Conservation (phyloP, 306 rosid genomes). For the Calophaca sinica region DNA sequence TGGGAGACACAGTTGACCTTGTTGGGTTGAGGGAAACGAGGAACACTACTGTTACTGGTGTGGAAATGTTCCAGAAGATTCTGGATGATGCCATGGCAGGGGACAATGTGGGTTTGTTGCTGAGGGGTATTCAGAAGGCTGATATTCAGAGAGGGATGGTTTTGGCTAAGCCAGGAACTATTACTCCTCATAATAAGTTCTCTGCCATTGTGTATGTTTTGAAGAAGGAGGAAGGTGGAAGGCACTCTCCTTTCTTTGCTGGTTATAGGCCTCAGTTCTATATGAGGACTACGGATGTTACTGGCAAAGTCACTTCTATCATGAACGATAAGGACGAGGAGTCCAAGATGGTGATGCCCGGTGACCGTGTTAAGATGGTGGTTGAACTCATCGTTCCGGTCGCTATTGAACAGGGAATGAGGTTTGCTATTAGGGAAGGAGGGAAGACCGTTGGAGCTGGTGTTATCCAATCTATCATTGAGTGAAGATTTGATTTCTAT, state of each 20-base stretch:
- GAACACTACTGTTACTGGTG: conserved; percentile 79
- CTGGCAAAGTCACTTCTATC: conserved; percentile 70
- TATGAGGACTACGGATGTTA: conserved; percentile 93
- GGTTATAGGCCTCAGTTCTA: conserved; percentile 92
- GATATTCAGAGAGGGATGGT: conserved; percentile 96
- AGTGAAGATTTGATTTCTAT: conserved; percentile 45
- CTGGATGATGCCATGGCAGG: conserved; percentile 91
- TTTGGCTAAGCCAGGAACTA: conserved; percentile 82
- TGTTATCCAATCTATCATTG: conserved; percentile 79
- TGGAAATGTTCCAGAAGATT: conserved; percentile 91
- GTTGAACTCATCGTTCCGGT: conserved; percentile 81
- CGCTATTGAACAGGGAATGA: conserved; percentile 91
- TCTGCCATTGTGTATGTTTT: conserved; percentile 79
- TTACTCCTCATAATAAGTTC: conserved; percentile 85
- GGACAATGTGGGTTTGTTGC: conserved; percentile 80
- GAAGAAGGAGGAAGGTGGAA: conserved; percentile 92
- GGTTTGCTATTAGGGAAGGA: conserved; percentile 95
- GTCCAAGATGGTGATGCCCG: conserved; percentile 95
- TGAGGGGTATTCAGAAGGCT: conserved; percentile 79
- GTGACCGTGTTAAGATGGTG: conserved; percentile 86
- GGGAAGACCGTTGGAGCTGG: conserved; percentile 96
- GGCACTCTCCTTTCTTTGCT: conserved; percentile 80
- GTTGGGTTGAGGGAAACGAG: conserved; percentile 80
- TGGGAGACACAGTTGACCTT: conserved; percentile 72
- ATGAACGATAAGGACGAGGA: conserved; percentile 91